Evolutionary conservation across 768 basidiomycete genomes (phyloP), one percentile per base, ranked within the genome.

Genomic region (Suillus paluster): DNA sequence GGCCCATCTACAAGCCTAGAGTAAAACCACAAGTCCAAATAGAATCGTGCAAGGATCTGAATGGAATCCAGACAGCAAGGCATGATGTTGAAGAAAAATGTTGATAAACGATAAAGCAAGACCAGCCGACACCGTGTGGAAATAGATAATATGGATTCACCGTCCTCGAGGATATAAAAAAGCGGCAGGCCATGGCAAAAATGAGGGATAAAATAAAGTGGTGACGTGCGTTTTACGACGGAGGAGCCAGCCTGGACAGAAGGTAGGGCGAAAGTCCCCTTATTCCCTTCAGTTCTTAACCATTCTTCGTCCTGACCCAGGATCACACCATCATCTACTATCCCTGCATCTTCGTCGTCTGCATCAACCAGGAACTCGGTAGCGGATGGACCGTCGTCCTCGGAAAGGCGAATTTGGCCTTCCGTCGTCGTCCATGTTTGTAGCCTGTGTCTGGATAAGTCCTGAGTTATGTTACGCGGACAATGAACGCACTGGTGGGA

Each of bases 361-460:
- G 84, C 85, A 61, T 86, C 84, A 41, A 80, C 82, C 53, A 91
- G 66, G 63, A 90, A 90, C 58, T 87, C 86, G 17, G 79, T 77
- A n/a, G 88, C 82, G n/a, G 89, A 80, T 14, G 89, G 89, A 0
- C 88, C 87, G 58, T 90, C 88, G 65, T 91, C 90, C 68, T 84
- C 81, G 52, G 88, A 89, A 23, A 91, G 79, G 10, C 89, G 83
- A 59, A 91, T 88, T 7, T 72, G 79, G 3, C 89, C 89, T 62
- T 87, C 85, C 17, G 74, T 68, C 17, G 76, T 73, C 2, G 80
- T 78, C 72, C 88, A 82, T 7, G 83, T 84, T 65, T 85, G 85
- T 58, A 91, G 72, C 65, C 89, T 91, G 66, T 23, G 57, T 36
- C 50, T 48, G 62, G 15, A 34, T 61, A 12, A 64, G 45, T 34